Percentiles rank a stretch among this genome's conserved stretches.
These are phyloP conservation scores for Coffea canephora DNA, from an alignment of 257 asterid species.

Conservation along the genomic window DNA sequence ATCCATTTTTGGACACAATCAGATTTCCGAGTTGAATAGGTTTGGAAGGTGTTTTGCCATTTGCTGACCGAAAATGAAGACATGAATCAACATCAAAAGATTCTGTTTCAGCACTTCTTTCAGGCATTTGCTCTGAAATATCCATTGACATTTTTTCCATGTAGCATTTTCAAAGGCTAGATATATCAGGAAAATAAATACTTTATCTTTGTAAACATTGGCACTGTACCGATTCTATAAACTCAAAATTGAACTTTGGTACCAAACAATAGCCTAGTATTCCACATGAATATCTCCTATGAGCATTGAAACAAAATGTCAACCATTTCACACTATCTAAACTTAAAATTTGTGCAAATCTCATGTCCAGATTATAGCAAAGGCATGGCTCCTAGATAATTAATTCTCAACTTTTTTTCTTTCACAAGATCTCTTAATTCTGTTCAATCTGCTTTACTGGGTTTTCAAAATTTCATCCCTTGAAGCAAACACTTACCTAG, in stretches of 20 bases:
- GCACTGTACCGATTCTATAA: not conserved
- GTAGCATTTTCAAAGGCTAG: not conserved
- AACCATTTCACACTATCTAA: not conserved
- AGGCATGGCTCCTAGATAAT: not conserved
- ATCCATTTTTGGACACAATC: not conserved
- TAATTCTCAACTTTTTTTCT: not conserved
- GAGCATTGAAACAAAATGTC: not conserved
- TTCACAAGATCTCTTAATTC: not conserved
- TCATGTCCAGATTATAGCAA: too few species aligned
- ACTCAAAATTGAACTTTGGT: not conserved
- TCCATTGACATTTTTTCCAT: not conserved
- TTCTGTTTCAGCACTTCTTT: not conserved
- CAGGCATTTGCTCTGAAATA: not conserved
- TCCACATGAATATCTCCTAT: not conserved
- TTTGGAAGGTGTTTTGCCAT: too few species aligned
- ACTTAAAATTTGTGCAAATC: not conserved
- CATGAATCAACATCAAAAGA: not conserved
- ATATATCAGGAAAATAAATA: not conserved
- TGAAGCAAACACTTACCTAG: not conserved
- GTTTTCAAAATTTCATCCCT: not conserved
- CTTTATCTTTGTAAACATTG: too few species aligned
- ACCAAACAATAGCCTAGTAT: not conserved
- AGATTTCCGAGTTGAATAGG: not conserved
- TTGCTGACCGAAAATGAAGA: not conserved
- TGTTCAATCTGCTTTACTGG: not conserved